Evolutionary conservation across 2,329 filamentous ascomycete species (phyloP), one percentile per base, ranked within the genome.

Genomic region (Lachnum nothofagi): DNA sequence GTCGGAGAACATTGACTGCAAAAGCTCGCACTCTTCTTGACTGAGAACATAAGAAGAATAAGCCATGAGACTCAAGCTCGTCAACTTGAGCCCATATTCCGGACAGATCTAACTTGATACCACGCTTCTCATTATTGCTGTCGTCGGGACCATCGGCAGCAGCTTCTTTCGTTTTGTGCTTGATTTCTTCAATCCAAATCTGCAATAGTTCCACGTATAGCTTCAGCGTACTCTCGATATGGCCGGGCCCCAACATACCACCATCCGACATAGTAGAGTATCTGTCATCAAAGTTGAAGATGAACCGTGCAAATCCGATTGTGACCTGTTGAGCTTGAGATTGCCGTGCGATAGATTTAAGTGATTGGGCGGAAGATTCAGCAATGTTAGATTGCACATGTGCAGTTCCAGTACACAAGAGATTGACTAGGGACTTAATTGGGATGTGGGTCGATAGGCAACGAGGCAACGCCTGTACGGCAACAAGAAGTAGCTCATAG

Each of bases 181-280:
- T 86, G 54, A 98, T 94, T 63, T 97, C 91, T 54, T 96, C 91
- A 44, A 96, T 95, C 94, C 94, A 98, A 33, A 98, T 96, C 54
- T 91, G 84, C 10, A 98, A 75, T 4, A 98, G 72, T 67, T 98
- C 91, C 23, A 97, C 88, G 62, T 98, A 98, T 9, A 98, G 76
- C 54, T 86, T 85, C 17, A 98, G 69, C 0, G 93, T 98, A 58
- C 85, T 95, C 66, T 98, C 93, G 49, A 98, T 96, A 63, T 98
- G 93, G 4, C 85, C 88, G 27, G 88, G 84, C 0, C 91, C 93
- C 20, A 98, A 81, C 84, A 98, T 93, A 2, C 93, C 93, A 25
- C 94, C 93, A 63, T 98, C 93, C 8, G 91, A 95, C 83, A 97
- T 96, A 25, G 93, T 97, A 1, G 91, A 89, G 67, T 98, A 98